Evolutionary conservation across 495 filamentous ascomycete species (phyloP), one percentile per base, ranked within the genome.

Genomic region (Daldinia bambusicola): DNA sequence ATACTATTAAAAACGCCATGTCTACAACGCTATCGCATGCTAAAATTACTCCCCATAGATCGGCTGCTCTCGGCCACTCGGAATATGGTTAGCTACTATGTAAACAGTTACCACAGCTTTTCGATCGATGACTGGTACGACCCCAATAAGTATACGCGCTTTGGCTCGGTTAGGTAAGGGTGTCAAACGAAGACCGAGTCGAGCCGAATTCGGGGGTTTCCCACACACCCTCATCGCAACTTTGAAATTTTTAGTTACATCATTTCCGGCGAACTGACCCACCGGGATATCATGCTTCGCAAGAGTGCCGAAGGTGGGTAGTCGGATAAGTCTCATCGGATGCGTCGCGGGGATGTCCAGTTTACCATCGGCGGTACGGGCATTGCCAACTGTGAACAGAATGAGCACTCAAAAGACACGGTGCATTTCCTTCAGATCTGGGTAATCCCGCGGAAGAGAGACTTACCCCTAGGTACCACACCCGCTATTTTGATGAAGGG

Each of bases 171-270:
- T 94, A 43, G 89, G 92, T 94, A 43, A 89, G 92, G 59, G 92
- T 94, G 13, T 86, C 94, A 66, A 94, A 94, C 79, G 93, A 96
- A 78, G 92, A 95, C 78, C 89, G 91, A 22, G 91, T 95, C 32
- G 82, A 86, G 41, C 77, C 86, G 18, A 81, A 84, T 53, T 87
- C 84, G 22, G 92, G 92, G 26, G n/a, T 94, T 94, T 80, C 90
- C 90, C 12, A 93, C 91, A 0, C 93, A 96, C 76, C 88, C 88
- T 26, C 92, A 96, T 81, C 86, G 87, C 71, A 89, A 94, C 75
- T 91, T 91, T 70, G 91, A 94, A 79, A 94, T 95, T 81, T 95
- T 92, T 84, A 88, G 85, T 69, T 95, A 95, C 81, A 90, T 94
- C 71, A 82, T 95, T 6, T 87, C 78, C 67, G 92, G 92, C 64